Conservation (phyloP, 495 filamentous ascomycete species). For the Achaetomiella virescens region DNA sequence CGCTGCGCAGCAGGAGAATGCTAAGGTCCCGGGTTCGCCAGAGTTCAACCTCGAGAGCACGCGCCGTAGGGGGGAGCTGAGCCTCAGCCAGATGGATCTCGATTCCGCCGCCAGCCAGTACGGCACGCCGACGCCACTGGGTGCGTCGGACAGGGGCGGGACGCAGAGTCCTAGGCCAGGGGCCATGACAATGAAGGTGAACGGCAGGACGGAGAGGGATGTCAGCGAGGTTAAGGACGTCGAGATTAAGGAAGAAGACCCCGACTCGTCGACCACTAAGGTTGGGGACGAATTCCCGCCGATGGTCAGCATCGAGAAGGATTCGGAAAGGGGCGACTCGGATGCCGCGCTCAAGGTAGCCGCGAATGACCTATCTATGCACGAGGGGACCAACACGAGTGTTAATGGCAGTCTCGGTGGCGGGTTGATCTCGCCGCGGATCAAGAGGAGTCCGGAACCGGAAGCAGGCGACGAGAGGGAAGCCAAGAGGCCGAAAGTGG, state of each 20-base stretch:
- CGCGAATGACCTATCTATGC: slow-evolving; percentile 39
- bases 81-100: slow-evolving; percentile 25
- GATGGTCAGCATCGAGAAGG: slow-evolving; percentile 4
- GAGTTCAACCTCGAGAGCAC: slow-evolving; percentile 43
- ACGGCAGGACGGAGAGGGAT: slow-evolving; percentile 4
- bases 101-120: slow-evolving; percentile 15
- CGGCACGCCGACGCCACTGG: slow-evolving; percentile 19
- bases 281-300: not conserved
- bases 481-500: slow-evolving; percentile 12
- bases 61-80: slow-evolving; percentile 37
- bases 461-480: slow-evolving; percentile 23
- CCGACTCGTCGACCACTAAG: not conserved
- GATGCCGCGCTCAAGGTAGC: slow-evolving; percentile 42
- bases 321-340: slow-evolving; percentile 38
- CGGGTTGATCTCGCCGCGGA: slow-evolving; percentile 21
- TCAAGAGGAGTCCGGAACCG: slow-evolving; percentile 27
- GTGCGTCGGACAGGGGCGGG: slow-evolving; percentile 19
- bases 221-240: slow-evolving; percentile 1
- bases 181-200: not conserved
- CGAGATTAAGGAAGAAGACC: slow-evolving; percentile 15
- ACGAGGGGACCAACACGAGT: slow-evolving; percentile 23
- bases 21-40: slow-evolving; percentile 36
- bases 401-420: slow-evolving; percentile 15
- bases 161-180: slow-evolving; percentile 25
- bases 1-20: slow-evolving; percentile 41